Percentiles rank a stretch among this genome's conserved stretches.
These are phyloP conservation scores for Decorospora gaudefroyi DNA, from an alignment of 2,329 filamentous ascomycete genomes.

Conservation along the genomic window DNA sequence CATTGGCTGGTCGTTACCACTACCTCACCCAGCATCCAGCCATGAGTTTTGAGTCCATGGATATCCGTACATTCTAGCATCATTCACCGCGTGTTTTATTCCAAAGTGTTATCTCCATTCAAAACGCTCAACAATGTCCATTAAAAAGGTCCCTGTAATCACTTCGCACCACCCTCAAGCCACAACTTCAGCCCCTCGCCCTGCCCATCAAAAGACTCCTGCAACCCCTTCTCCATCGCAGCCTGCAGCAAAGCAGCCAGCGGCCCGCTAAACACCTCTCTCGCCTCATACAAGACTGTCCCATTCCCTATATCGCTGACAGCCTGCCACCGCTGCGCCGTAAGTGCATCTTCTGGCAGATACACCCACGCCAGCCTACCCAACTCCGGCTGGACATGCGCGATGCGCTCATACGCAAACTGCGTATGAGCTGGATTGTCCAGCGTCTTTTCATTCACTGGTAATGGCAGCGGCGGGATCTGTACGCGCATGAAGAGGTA, in stretches of 20 bases:
- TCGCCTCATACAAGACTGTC: slow-evolving; percentile 38
- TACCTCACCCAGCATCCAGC: too few relatives aligned
- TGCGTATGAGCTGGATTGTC: slow-evolving; percentile 34
- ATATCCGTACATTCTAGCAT: too few relatives aligned
- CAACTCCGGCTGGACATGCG: slow-evolving; percentile 31
- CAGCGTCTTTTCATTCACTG: slow-evolving; percentile 32
- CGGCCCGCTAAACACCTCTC: slow-evolving; percentile 35
- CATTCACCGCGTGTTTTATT: too few relatives aligned
- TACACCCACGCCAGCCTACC: slow-evolving; percentile 37
- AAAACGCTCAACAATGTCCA: too few relatives aligned
- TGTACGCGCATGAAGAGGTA: slow-evolving; percentile 35
- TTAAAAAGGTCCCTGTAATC: too few relatives aligned
- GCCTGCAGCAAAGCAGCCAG: slow-evolving; percentile 21
- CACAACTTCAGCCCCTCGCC: slow-evolving; percentile 33
- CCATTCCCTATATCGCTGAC: slow-evolving; percentile 31
- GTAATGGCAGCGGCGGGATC: slow-evolving; percentile 36
- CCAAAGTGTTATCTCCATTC: too few relatives aligned
- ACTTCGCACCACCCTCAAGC: slow-evolving; percentile 14
- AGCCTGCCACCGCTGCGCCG: slow-evolving; percentile 37
- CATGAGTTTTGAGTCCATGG: too few relatives aligned
- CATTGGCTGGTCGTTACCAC: not conserved
- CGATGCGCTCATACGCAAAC: slow-evolving; percentile 35
- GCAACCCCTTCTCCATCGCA: slow-evolving; percentile 22
- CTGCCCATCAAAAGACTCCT: slow-evolving; percentile 37
- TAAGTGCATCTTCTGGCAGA: slow-evolving; percentile 13